Evolutionary conservation across 176 grass and related monocot species (phyloP), one percentile per base, ranked within the genome.

Genomic region (Oryza longistaminata): DNA sequence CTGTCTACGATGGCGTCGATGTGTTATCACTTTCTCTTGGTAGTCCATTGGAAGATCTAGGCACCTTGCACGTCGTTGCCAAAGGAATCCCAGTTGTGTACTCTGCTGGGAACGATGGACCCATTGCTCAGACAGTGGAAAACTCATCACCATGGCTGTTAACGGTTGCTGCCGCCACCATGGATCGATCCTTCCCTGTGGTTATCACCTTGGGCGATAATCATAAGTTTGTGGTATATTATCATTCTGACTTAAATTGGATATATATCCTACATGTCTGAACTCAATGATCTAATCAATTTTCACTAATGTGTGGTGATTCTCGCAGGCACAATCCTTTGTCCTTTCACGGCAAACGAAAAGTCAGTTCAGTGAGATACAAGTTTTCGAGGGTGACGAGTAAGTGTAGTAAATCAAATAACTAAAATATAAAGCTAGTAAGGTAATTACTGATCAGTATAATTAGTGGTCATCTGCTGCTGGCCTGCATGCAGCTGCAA

Each of bases 1-100:
- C 87, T 7, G 61, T 85, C 14, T n/a, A 84, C 42, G 82, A 89
- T 3, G 80, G 85, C 34, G 62, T 87, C 11, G 85, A 87, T 46
- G 22, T 87, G 1, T 16, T 87, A 14, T 87, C 85, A 14, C 16
- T 78, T 19, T 88, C 86, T 4, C 5, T 88, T 11, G 39, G 31
- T 0, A 1, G 15, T 26, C 2, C 13, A 35, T 35, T 35, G 14
- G 13, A 19, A 13, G 17, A 21, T 0, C 0, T 2, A 8, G 17
- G 17, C 2, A 58, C 53, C 6, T 5, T 58, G 17, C 53, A 58
- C 0, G 53, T 58, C 6, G 53, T 58, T 17, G 53, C 53, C 1
- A 58, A 21, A 7, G 53, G 53, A 17, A 21, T 58, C 53, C 1
- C 53, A 1, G 0, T 58, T 21, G 17, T 58, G 0, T 58, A 21